Conservation (phyloP, 2,329 filamentous ascomycete genomes). For the Tympanopsis confertula region DNA sequence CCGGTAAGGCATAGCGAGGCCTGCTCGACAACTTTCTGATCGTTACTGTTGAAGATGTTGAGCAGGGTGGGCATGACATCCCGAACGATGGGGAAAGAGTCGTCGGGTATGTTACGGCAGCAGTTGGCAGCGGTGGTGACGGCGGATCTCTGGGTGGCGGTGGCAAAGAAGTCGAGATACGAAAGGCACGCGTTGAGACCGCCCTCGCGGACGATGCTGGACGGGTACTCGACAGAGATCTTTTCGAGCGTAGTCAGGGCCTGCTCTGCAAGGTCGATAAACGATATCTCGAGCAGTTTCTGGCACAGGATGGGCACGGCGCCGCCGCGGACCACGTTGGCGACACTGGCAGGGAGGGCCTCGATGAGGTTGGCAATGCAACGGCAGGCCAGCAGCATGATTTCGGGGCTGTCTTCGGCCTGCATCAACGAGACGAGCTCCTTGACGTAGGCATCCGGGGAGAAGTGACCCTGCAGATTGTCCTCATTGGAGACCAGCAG, state of each 20-base stretch:
- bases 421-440: slow-evolving; percentile 89
- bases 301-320: slow-evolving; percentile 89
- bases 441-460: slow-evolving; percentile 87
- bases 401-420: slow-evolving; percentile 83
- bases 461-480: slow-evolving; percentile 87
- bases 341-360: slow-evolving; percentile 79
- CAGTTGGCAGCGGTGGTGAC: slow-evolving; percentile 97
- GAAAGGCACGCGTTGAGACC: slow-evolving; percentile 87
- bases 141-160: slow-evolving; percentile 88
- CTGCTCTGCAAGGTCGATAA: slow-evolving; percentile 94
- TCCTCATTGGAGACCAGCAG: slow-evolving; percentile 92
- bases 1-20: slow-evolving; percentile 89
- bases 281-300: slow-evolving; percentile 89
- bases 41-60: slow-evolving; percentile 79
- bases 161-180: slow-evolving; percentile 94
- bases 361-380: slow-evolving; percentile 97
- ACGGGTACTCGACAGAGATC: slow-evolving; percentile 90
- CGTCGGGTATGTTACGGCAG: slow-evolving; percentile 89
- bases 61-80: slow-evolving; percentile 95
- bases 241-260: slow-evolving; percentile 93
- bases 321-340: slow-evolving; percentile 93
- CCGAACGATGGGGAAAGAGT: slow-evolving; percentile 80
- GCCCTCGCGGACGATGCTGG: slow-evolving; percentile 88
- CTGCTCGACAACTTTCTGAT: slow-evolving; percentile 96
- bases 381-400: slow-evolving; percentile 92